These are phyloP conservation scores for Acanthamoeba polyphaga DNA, from an alignment of 208 protist genomes.

Conservation along the genomic window DNA sequence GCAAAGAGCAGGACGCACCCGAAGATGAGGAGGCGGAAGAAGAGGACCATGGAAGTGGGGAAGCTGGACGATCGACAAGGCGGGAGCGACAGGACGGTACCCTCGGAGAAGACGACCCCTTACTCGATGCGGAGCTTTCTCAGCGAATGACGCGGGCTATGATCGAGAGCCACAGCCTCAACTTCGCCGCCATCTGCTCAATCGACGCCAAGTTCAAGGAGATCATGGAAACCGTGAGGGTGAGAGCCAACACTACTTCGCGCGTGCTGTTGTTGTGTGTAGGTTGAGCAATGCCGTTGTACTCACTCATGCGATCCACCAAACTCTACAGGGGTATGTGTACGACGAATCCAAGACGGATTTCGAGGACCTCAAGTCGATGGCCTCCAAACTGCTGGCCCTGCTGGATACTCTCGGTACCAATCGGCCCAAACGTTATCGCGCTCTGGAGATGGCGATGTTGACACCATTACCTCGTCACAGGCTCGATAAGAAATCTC, in stretches of 20 bases:
- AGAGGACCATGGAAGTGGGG: not conserved
- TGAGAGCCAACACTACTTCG: not conserved
- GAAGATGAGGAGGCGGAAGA: not conserved
- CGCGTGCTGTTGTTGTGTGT: not conserved
- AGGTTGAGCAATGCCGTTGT: too few species aligned
- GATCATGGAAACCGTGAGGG: constrained; percentile 24
- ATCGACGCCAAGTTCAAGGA: not conserved
- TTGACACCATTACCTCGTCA: too few species aligned
- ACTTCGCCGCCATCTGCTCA: constrained; percentile 9
- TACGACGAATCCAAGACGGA: constrained; percentile 48
- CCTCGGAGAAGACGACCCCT: not conserved
- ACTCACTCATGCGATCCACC: not conserved
- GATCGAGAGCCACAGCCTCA: not conserved
- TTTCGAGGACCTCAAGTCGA: not conserved
- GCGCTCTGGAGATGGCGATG: not conserved
- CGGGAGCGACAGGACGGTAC: not conserved
- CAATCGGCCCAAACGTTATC: too few species aligned
- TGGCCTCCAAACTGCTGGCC: not conserved
- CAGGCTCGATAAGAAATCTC: not conserved
- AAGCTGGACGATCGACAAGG: not conserved
- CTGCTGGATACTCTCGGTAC: not conserved
- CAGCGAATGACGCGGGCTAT: not conserved
- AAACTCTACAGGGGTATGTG: not conserved
- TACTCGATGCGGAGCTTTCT: not conserved
- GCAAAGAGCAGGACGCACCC: not conserved